These are phyloP conservation scores for Plasmodiophora brassicae DNA, from an alignment of 208 protist species.

Conservation along the genomic window DNA sequence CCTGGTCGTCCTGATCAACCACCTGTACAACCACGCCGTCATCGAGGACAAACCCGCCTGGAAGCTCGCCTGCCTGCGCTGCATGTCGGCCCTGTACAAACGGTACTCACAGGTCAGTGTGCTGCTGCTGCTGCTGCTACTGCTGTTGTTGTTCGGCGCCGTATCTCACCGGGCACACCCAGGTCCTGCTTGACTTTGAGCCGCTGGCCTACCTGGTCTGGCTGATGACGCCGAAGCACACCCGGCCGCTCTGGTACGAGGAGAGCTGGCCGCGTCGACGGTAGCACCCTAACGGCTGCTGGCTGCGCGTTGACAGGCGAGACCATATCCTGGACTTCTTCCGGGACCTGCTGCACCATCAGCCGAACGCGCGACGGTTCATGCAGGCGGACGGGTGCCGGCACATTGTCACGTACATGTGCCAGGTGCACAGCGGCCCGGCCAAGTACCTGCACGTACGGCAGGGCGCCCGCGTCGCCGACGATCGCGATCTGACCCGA, in stretches of 20 bases:
- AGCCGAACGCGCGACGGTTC: conserved; percentile 3
- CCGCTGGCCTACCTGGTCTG: background rate
- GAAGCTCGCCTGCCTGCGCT: background rate
- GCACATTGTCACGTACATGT: conserved; percentile 17
- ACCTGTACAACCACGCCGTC: conserved; percentile 26
- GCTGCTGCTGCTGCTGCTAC: background rate
- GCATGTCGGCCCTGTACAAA: conserved; percentile 4
- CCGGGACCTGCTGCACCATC: background rate
- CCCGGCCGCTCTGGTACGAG: background rate
- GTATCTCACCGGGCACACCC: too few relatives aligned
- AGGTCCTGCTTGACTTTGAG: conserved; percentile 21
- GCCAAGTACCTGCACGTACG: background rate
- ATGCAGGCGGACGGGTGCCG: background rate
- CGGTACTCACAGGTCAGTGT: background rate
- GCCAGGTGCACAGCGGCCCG: background rate
- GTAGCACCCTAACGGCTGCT: too few relatives aligned
- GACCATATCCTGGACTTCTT: background rate
- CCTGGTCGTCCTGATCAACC: conserved; percentile 6
- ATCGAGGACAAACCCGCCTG: conserved; percentile 8
- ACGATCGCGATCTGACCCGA: background rate
- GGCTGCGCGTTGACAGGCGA: background rate
- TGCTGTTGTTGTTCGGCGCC: background rate
- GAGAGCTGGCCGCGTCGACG: background rate
- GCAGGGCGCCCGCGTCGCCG: background rate
- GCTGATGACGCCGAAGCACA: conserved; percentile 22